Evolutionary conservation across 768 basidiomycete genomes (phyloP).

Genomic region (Phylloporus sp.): DNA sequence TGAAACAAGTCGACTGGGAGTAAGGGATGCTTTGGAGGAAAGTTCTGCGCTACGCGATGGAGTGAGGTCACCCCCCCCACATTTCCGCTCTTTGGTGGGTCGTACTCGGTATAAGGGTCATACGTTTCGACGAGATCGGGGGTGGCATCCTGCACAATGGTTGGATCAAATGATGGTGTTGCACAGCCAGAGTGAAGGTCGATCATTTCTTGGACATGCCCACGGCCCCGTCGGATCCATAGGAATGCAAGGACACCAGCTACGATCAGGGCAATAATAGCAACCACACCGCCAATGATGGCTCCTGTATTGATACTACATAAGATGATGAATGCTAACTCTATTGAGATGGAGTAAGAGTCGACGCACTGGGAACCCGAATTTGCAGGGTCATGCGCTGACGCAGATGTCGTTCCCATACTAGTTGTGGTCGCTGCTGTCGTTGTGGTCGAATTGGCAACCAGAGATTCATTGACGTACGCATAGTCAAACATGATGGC

Average conservation of each 20-base stretch:
- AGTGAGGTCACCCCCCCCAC: neutral
- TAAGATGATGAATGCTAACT: neutral
- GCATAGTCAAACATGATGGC: slow-evolving; percentile 27
- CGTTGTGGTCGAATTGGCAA: slow-evolving; percentile 5
- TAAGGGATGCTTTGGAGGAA: neutral
- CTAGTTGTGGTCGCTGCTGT: neutral
- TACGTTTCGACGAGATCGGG: too few species aligned
- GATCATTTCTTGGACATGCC: slow-evolving; percentile 1
- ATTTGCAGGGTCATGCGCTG: neutral
- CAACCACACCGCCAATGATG: slow-evolving; percentile 16
- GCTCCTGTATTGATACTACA: slow-evolving; percentile 4
- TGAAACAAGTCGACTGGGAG: neutral
- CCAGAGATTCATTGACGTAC: slow-evolving; percentile 18
- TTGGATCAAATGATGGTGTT: neutral
- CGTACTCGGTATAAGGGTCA: neutral
- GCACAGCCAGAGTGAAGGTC: neutral
- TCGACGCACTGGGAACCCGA: slow-evolving; percentile 12
- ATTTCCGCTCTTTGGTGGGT: neutral
- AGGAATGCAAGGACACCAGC: slow-evolving; percentile 3
- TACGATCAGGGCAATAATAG: slow-evolving; percentile 5
- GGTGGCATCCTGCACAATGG: too few species aligned
- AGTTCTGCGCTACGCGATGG: neutral
- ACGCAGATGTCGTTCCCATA: slow-evolving; percentile 1
- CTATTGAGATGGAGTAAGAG: neutral
- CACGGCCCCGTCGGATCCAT: slow-evolving; percentile 10